Evolutionary conservation across 345 rosid genomes (phyloP), one percentile per base, ranked within the genome.

Genomic region (Dipteronia sinensis): DNA sequence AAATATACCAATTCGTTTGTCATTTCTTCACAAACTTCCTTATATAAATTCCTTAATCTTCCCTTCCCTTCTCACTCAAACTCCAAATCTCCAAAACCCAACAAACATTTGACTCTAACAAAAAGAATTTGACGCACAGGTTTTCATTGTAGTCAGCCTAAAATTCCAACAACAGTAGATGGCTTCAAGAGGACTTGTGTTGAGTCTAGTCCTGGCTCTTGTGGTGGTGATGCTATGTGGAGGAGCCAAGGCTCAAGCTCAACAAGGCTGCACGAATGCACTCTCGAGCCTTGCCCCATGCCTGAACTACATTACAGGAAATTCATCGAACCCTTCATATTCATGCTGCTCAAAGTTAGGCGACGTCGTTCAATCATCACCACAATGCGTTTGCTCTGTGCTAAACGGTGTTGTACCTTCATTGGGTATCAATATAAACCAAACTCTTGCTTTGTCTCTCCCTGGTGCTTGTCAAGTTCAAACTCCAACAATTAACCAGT

Each of bases 391-490:
- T 62, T 94, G 94, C 82, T 71, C 89, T 22, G 87, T 82, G 63
- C 84, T 92, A 73, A 88, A 79, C 15, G 77, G 85, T 40, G 86
- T 83, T 7, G 85, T 79, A 23, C 87, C 90, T 34, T 78, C 88
- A 12, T 29, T 87, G 38, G 94, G 95, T 7, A 76, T 91, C 67
- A 78, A 42, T 80, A 82, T 94, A 29, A 94, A 91, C 83, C 90
- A 85, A 71, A 94, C 94, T 64, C 88, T 78, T 19, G 94, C 96
- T 67, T 66, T 92, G 66, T 78, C 86, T 31, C 92, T 92, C 68
- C 94, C 98, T 22, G 80, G 83, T 59, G 87, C 87, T 56, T 94
- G 96, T 68, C 83, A 82, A 47, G 88, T 94, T 42, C 90, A 87
- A 79, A 85, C 89, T 67, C 91, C 91, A 27, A 78, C 94, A 40